Base-by-base conservation (phyloP, 2,329 filamentous ascomycete species). In the Xylaria sp. region DNA sequence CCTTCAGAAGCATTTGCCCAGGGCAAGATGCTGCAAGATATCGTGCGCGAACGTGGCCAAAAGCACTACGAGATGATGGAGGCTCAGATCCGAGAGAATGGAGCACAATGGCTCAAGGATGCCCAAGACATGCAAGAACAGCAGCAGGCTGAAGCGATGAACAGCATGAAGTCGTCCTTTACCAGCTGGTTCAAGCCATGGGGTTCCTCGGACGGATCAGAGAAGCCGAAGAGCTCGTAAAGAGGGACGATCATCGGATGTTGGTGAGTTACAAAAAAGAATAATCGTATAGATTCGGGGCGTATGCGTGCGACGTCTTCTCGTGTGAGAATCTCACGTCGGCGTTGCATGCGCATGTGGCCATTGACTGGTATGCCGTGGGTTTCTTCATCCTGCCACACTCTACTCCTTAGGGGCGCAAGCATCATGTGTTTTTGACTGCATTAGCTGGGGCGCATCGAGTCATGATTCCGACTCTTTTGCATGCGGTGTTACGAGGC, bases 11-110 rank as follows among this genome's bases (percentile, higher is more conserved):
- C 90, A 10, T 84, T 94, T 63, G 87, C 89, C 2, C 87, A 96
- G 75, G 94, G 93, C 69, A 99, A 97, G 83, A 97, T 97, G 91
- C 80, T 97, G 66, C 92, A 92, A 76, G 94, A 99, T 72, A 87
- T 96, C 74, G 92, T 94, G 54, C 87, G 94, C 54, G 94, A 99
- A 77, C 84, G 92, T 54, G 94, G 94, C 39, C 90, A 92, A 77
- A 88, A 88, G 74, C 89, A 92, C 75, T 99, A 97, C 76, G 85
- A 96, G 79, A 77, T 87, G 67, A 82, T 97, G 63, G 93, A 97
- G 75, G 88, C 87, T 76, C 89, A 96, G 78, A 96, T 99, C 68
- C 83, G 89, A 52, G 89, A 95, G 75, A 94, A 97, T 72, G 94
- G 92, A 55, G 91, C 93, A 74, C 91, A 93, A 78, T 97, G 92